Conservation (phyloP, 2,329 filamentous ascomycete species). For the Penicillium sp. region DNA sequence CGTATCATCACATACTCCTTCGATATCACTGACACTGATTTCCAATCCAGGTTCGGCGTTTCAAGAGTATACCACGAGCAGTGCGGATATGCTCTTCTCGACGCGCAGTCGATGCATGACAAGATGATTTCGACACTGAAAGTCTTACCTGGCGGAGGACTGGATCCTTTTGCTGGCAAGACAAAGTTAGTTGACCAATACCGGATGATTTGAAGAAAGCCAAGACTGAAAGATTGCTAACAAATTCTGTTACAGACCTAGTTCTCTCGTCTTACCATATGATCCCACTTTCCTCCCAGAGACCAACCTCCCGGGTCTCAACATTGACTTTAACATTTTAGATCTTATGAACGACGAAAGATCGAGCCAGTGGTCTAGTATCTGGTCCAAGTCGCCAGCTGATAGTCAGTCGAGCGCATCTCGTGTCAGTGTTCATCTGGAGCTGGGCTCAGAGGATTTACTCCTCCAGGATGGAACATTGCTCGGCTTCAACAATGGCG, state of each 20-base stretch:
- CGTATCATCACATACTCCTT: neutral
- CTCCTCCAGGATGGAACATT: constrained; percentile 38
- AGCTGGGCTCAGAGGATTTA: constrained; percentile 51
- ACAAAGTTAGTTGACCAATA: constrained; percentile 58
- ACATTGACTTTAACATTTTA: constrained; percentile 53
- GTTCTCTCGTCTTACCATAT: constrained; percentile 70
- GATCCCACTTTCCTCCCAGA: constrained; percentile 78
- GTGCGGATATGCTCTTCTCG: constrained; percentile 78
- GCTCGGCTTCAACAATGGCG: constrained; percentile 45
- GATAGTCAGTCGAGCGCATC: constrained; percentile 31
- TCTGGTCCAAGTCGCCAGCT: constrained; percentile 36
- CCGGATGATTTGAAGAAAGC: neutral
- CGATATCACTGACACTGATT: neutral
- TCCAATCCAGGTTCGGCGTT: constrained; percentile 63
- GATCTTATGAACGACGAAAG: constrained; percentile 36
- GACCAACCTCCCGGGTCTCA: constrained; percentile 59
- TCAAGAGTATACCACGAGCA: constrained; percentile 85
- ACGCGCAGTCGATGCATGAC: constrained; percentile 72
- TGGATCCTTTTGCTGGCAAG: constrained; percentile 71
- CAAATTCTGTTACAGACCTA: constrained; percentile 10
- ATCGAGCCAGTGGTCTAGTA: constrained; percentile 32
- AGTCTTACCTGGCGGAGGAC: constrained; percentile 55
- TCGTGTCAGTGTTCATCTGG: constrained; percentile 38
- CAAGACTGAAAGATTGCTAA: neutral
- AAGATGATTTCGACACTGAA: constrained; percentile 69